Evolutionary conservation across 148 eudicot genomes (phyloP).

Genomic region (Camellia lanceoleosa): DNA sequence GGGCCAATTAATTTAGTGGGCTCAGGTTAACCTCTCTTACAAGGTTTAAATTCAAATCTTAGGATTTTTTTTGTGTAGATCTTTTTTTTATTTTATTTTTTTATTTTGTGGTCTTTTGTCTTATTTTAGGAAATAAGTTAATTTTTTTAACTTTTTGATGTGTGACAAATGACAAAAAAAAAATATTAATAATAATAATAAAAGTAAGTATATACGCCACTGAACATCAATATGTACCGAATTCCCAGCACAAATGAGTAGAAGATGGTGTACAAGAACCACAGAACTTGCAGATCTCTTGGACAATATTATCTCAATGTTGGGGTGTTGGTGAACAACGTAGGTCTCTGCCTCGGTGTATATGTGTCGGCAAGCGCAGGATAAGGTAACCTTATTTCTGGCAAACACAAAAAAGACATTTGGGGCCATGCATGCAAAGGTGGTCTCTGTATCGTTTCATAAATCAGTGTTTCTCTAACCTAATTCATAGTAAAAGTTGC

Average conservation of each 20-base stretch:
- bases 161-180: too few relatives aligned
- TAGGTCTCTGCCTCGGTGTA: not conserved
- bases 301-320: not conserved
- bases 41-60: too few relatives aligned
- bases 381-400: not conserved
- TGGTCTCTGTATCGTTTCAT: not conserved
- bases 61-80: too few relatives aligned
- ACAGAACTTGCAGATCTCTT: not conserved
- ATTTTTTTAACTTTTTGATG: too few relatives aligned
- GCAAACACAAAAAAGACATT: not conserved
- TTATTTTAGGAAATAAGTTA: too few relatives aligned
- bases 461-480: not conserved
- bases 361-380: not conserved
- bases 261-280: not conserved
- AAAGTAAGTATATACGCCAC: too few relatives aligned
- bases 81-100: too few relatives aligned
- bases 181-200: too few relatives aligned
- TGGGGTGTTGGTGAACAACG: constrained; percentile 4
- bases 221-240: not conserved
- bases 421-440: not conserved
- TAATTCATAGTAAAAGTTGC: constrained; percentile 1
- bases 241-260: not conserved
- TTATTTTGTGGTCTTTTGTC: too few relatives aligned
- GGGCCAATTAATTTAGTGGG: too few relatives aligned
- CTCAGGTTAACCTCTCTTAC: too few relatives aligned